These are phyloP conservation scores for Cytospora mali DNA, from an alignment of 2,329 filamentous ascomycete species.

Conservation along the genomic window DNA sequence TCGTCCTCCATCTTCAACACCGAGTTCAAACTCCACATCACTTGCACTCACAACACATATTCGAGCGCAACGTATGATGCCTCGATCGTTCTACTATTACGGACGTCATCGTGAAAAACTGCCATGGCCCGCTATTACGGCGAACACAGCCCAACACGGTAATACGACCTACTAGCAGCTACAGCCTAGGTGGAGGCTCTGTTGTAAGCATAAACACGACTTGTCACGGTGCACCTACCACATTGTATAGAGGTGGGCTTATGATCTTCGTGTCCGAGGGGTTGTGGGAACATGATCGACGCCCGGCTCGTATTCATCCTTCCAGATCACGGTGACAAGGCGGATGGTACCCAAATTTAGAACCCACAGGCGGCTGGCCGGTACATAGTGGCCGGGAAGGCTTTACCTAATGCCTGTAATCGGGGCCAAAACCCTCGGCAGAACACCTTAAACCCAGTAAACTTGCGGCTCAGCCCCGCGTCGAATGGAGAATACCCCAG, in stretches of 20 bases:
- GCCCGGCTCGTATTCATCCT: conserved; percentile 24
- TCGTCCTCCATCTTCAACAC: not conserved
- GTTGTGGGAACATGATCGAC: conserved; percentile 24
- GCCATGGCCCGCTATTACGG: not conserved
- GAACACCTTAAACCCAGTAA: conserved; percentile 21
- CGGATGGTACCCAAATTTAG: not conserved
- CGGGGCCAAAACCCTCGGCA: conserved; percentile 10
- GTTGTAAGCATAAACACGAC: conserved; percentile 6
- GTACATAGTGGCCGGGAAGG: conserved; percentile 10
- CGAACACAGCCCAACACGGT: not conserved
- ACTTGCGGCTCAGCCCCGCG: conserved; percentile 2
- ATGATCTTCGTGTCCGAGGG: conserved; percentile 8
- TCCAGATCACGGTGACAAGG: conserved; percentile 16
- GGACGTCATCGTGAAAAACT: conserved; percentile 12
- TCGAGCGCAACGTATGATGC: conserved; percentile 21
- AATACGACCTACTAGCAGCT: not conserved
- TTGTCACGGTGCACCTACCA: not conserved
- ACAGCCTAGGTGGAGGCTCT: not conserved
- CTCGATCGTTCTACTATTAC: conserved; percentile 18
- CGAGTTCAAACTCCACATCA: not conserved
- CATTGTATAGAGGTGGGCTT: conserved; percentile 9
- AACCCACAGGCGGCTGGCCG: not conserved
- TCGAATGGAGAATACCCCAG: conserved; percentile 1
- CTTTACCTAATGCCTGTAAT: conserved; percentile 16
- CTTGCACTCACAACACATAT: not conserved